A percentile compares a stretch with the other conserved stretches of the same genome.
Conservation (phyloP, 2,329 filamentous ascomycete species). For the Chrysoporthe cubensis region DNA sequence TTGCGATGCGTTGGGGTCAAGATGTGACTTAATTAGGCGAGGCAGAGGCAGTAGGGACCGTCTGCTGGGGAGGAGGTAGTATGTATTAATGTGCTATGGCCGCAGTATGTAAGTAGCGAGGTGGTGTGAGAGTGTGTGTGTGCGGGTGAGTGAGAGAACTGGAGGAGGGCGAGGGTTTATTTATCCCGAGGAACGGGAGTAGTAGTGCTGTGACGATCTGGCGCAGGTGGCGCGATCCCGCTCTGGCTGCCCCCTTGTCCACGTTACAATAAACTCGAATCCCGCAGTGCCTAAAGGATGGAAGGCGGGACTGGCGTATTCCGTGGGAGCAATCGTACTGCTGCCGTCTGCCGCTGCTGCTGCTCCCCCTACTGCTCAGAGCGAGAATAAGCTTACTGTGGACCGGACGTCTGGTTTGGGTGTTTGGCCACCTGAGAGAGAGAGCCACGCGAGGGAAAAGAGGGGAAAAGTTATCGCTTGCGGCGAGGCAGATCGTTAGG, state of each 20-base stretch:
- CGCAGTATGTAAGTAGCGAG: background rate
- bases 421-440: background rate
- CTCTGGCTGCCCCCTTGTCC: background rate
- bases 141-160: background rate
- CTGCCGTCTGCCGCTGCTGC: too few species aligned
- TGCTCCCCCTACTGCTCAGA: background rate
- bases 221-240: slow-evolving; percentile 2
- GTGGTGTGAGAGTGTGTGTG: background rate
- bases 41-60: background rate
- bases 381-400: slow-evolving; percentile 5
- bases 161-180: slow-evolving; percentile 1
- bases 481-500: slow-evolving; percentile 1
- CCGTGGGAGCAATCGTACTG: too few species aligned
- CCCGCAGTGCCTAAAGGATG: background rate
- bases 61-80: background rate
- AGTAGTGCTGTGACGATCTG: slow-evolving; percentile 9
- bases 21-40: background rate
- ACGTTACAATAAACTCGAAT: background rate
- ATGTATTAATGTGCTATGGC: background rate
- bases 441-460: background rate
- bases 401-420: background rate
- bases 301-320: background rate
- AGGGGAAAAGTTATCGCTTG: background rate
- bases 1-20: background rate
- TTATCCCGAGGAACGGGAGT: background rate